These are phyloP conservation scores for Solanum ahanhuiri DNA, from an alignment of 257 asterid genomes.

Conservation along the genomic window DNA sequence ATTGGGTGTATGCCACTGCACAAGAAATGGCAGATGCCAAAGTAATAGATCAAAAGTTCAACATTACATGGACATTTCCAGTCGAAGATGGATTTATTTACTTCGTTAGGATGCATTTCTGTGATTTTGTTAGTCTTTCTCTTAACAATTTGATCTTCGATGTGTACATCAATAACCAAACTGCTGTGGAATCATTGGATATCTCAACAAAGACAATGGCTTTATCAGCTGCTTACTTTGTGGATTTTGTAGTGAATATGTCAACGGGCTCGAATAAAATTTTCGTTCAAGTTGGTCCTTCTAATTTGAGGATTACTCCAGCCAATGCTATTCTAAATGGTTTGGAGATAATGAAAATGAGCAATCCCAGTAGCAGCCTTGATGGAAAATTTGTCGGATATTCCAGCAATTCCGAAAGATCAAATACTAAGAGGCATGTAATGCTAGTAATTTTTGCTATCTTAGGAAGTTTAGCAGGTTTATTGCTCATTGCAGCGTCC, in stretches of 20 bases:
- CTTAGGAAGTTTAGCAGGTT: constrained; percentile 2
- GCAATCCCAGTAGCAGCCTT: constrained; percentile 11
- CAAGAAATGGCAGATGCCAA: constrained; percentile 29
- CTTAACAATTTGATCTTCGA: constrained; percentile 13
- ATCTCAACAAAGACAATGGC: constrained; percentile 15
- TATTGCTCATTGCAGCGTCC: constrained; percentile 1
- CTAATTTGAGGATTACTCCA: neutral
- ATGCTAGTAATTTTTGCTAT: neutral
- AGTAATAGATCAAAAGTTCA: constrained; percentile 20
- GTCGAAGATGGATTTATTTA: constrained; percentile 14
- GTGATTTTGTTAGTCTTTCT: constrained; percentile 22
- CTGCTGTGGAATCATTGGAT: constrained; percentile 12
- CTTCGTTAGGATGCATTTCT: constrained; percentile 27
- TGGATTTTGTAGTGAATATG: constrained; percentile 13
- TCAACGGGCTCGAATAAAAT: constrained; percentile 3
- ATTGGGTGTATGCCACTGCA: constrained; percentile 24
- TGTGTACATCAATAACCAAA: constrained; percentile 17
- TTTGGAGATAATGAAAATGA: constrained; percentile 26
- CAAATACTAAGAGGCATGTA: neutral
- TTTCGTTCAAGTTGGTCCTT: constrained; percentile 18
- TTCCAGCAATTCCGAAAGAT: neutral
- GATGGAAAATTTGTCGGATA: neutral
- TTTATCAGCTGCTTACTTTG: constrained; percentile 18
- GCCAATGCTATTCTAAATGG: constrained; percentile 23
- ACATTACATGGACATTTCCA: constrained; percentile 18